Conservation (phyloP, 2,329 filamentous ascomycete genomes). For the Eutypella sp. region DNA sequence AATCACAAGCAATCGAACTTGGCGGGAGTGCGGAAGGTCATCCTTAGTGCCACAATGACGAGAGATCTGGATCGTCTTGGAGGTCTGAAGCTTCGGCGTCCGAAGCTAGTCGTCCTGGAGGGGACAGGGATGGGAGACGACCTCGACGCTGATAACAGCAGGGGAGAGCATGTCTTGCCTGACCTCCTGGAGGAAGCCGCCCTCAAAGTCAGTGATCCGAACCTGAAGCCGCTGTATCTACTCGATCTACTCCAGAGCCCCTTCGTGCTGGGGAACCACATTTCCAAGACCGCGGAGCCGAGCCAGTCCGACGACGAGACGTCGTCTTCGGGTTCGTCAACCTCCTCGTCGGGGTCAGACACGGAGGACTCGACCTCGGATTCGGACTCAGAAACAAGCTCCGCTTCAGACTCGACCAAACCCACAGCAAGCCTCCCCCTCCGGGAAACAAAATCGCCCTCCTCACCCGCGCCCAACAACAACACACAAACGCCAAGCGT, state of each 20-base stretch:
- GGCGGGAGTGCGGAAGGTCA: slow-evolving; percentile 66
- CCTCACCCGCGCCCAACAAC: slow-evolving; percentile 2
- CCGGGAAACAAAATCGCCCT: slow-evolving; percentile 1
- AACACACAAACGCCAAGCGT: slow-evolving; percentile 36
- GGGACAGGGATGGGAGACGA: slow-evolving; percentile 34
- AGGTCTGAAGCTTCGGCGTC: slow-evolving; percentile 65
- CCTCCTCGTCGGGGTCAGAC: slow-evolving; percentile 7
- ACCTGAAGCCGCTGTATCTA: slow-evolving; percentile 79
- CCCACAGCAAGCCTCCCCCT: slow-evolving; percentile 6
- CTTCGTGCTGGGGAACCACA: slow-evolving; percentile 33
- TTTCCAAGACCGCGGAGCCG: slow-evolving; percentile 3
- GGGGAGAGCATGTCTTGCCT: slow-evolving; percentile 54
- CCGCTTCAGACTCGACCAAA: slow-evolving; percentile 23
- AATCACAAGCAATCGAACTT: slow-evolving; percentile 50
- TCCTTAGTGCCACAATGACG: slow-evolving; percentile 91
- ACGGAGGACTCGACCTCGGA: no score
- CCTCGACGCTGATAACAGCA: slow-evolving; percentile 32
- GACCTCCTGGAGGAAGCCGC: slow-evolving; percentile 58
- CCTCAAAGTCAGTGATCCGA: slow-evolving; percentile 62
- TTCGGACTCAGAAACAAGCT: slow-evolving; percentile 30
- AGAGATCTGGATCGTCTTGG: slow-evolving; percentile 76
- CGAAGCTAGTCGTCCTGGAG: slow-evolving; percentile 72
- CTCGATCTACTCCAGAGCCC: slow-evolving; percentile 64
- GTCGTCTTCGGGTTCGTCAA: slow-evolving; percentile 21
- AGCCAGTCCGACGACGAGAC: slow-evolving; percentile 27